These are phyloP conservation scores for Populus ilicifolia DNA, from an alignment of 345 rosid species.

Conservation along the genomic window DNA sequence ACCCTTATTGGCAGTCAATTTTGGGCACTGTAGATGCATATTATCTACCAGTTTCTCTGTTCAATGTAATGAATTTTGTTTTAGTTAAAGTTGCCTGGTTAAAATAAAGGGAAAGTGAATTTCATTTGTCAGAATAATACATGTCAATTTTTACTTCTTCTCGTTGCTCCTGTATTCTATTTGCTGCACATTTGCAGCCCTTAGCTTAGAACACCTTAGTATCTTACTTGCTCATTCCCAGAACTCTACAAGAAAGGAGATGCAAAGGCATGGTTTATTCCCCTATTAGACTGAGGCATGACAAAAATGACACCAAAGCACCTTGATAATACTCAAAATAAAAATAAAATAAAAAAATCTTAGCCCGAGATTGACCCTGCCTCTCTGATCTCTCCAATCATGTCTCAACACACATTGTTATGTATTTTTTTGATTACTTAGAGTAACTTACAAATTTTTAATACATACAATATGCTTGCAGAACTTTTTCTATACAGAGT, in stretches of 20 bases:
- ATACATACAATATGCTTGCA: too few relatives aligned
- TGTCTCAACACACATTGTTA: too few relatives aligned
- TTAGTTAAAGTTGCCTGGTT: not conserved
- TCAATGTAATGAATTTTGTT: constrained; percentile 14
- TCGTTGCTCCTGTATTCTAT: not conserved
- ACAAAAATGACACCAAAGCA: too few relatives aligned
- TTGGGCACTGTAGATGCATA: not conserved
- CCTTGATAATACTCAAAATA: too few relatives aligned
- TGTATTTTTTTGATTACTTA: too few relatives aligned
- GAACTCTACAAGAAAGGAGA: not conserved
- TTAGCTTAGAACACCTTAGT: not conserved
- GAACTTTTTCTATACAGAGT: too few relatives aligned
- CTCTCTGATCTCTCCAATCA: too few relatives aligned
- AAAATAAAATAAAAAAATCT: too few relatives aligned
- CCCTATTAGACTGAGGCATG: too few relatives aligned
- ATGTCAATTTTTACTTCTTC: not conserved
- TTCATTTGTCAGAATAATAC: not conserved
- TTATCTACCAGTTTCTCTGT: not conserved
- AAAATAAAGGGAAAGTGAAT: not conserved
- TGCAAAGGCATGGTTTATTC: too few relatives aligned
- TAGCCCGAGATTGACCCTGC: too few relatives aligned
- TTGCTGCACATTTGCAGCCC: not conserved
- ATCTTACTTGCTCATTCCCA: not conserved
- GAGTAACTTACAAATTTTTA: too few relatives aligned
- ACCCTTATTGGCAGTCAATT: not conserved